phyloP scores from a whole-genome alignment of 1,139 yeast species.

The Taphrina communis region DNA sequence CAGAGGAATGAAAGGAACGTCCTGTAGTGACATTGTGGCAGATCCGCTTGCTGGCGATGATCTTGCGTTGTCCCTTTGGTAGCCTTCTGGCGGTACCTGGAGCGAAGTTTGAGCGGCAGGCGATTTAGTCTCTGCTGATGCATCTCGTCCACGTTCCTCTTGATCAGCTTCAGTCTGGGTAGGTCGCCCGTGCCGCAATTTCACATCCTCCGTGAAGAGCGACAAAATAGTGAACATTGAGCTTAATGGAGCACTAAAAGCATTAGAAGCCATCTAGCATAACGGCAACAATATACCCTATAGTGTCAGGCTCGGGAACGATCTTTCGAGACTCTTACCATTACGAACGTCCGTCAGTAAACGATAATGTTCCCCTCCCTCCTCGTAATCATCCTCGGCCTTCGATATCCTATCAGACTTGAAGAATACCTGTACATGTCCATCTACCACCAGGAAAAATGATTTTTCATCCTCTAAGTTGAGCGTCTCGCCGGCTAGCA shows the following conservation, averaged over 20 bases:
- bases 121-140: not conserved
- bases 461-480: constrained; percentile 77
- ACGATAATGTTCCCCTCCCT: constrained; percentile 67
- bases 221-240: constrained; percentile 81
- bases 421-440: constrained; percentile 79
- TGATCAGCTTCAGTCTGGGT: not conserved
- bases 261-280: not conserved
- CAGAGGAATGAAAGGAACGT: constrained; percentile 32
- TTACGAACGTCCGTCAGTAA: constrained; percentile 81
- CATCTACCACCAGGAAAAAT: constrained; percentile 93
- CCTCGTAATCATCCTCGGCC: constrained; percentile 55
- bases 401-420: constrained; percentile 53
- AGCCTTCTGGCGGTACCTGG: constrained; percentile 19
- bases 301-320: not conserved
- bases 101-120: constrained; percentile 7
- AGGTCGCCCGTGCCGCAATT: constrained; percentile 40
- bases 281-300: constrained; percentile 3
- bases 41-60: not conserved
- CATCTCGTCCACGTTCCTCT: not conserved
- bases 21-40: constrained; percentile 1
- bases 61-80: not conserved
- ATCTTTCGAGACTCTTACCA: constrained; percentile 55
- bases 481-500: constrained; percentile 76
- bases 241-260: constrained; percentile 66
- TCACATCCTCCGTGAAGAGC: constrained; percentile 60